Evolutionary conservation across 192 early-diverging fungal species (phyloP), one percentile per base, ranked within the genome.

Genomic region (Podila epicladia): DNA sequence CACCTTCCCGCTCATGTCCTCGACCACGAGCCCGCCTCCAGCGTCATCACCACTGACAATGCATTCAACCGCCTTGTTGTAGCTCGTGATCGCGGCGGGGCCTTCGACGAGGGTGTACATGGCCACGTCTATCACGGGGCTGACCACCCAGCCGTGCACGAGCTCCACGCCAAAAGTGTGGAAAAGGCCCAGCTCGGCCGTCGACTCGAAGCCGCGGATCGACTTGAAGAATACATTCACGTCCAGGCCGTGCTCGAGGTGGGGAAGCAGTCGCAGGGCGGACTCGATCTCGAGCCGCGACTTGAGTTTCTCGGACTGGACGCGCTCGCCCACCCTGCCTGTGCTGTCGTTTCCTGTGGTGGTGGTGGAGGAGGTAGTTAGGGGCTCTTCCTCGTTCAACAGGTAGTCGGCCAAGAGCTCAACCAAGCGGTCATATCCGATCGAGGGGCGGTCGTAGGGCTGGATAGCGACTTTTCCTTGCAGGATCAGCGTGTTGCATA

Each of bases 101-200:
- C 87, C 86, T 8, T 77, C 49, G 4, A 88, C 84, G 5, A 97
- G 73, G 4, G 89, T 70, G 8, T 74, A 77, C 62, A 90, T 89
- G 6, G 92, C 85, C 13, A 82, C 80, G 17, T 78, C 67, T 58
- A 91, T 92, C 64, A 85, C 71, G 0, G 90, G 88, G 62, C 93
- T 93, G 26, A 89, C 91, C 24, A 94, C 89, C 97, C 97, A 99
- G 20, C 97, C 97, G 83, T 98, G 97, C 51, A 94, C 93, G 9
- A 98, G 75, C 22, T 89, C 85, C 4, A 98, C 93, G 33, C 87
- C 71, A 70, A 97, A 96, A 9, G 92, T 85, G 65, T 92, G 89
- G 82, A 98, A 98, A 37, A 97, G 78, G 0, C 79, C 85, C 26
- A 87, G 76, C 65, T 89, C 88, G 37, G 82, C 87, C 26, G 90